Conservation (phyloP, 768 basidiomycete species). For the Pilatotrama ljubarskyi region DNA sequence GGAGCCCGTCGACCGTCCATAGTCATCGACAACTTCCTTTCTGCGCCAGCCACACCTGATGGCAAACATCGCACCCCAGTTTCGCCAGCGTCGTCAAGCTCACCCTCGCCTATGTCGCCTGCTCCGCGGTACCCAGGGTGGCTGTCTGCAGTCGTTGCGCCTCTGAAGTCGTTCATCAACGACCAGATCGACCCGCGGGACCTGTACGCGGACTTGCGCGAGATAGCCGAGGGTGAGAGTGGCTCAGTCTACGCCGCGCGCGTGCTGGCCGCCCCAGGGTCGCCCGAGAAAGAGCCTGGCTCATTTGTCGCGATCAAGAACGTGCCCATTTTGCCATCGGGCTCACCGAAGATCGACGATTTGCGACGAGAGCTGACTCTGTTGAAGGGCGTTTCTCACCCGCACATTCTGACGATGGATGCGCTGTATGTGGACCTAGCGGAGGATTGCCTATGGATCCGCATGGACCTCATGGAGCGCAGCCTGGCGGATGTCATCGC, state of each 20-base stretch:
- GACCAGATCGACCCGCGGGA: constrained; percentile 59
- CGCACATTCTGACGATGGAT: constrained; percentile 67
- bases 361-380: constrained; percentile 60
- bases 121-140: constrained; percentile 59
- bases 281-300: constrained; percentile 14
- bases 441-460: constrained; percentile 67
- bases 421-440: constrained; percentile 66
- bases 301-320: constrained; percentile 72
- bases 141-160: constrained; percentile 59
- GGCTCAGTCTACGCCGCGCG: constrained; percentile 63
- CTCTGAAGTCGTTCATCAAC: constrained; percentile 64
- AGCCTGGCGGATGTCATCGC: constrained; percentile 81
- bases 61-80: constrained; percentile 9
- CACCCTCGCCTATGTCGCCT: constrained; percentile 42
- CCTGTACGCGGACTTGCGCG: constrained; percentile 66
- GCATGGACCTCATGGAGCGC: constrained; percentile 90
- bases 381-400: constrained; percentile 57
- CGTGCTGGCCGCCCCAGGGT: constrained; percentile 26
- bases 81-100: constrained; percentile 24
- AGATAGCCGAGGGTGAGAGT: constrained; percentile 83
- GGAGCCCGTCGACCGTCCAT: constrained; percentile 24
- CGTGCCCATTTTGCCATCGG: constrained; percentile 57
- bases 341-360: constrained; percentile 63
- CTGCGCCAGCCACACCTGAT: constrained; percentile 8
- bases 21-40: constrained; percentile 21